Percentiles rank a stretch among this genome's conserved stretches.
Conservation (phyloP, 805 yeast species). For the Ogataea trehaloabstinens region DNA sequence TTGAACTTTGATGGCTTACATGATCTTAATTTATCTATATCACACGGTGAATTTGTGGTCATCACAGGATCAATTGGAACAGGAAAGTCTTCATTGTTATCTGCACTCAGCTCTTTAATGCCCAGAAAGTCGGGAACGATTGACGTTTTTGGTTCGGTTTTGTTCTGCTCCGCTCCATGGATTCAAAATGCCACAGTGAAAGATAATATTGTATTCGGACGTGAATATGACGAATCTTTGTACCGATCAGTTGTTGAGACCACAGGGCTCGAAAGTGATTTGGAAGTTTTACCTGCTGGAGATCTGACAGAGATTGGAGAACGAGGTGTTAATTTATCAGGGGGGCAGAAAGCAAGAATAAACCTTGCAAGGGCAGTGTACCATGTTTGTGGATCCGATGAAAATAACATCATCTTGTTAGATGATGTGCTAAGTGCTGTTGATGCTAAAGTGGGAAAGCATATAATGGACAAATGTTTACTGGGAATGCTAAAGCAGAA, state of each 20-base stretch:
- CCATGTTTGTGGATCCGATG: constrained; percentile 28
- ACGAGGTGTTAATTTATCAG: constrained; percentile 78
- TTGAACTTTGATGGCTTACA: constrained; percentile 40
- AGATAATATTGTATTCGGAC: constrained; percentile 72
- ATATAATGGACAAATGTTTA: constrained; percentile 58
- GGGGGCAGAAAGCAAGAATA: constrained; percentile 84
- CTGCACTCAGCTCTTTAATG: constrained; percentile 72
- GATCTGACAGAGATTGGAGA: constrained; percentile 83
- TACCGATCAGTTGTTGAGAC: constrained; percentile 56
- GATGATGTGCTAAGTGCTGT: constrained; percentile 73
- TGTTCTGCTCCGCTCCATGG: constrained; percentile 64
- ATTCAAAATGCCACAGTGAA: constrained; percentile 76
- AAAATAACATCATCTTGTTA: constrained; percentile 54
- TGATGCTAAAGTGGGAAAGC: constrained; percentile 66
- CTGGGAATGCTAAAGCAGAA: constrained; percentile 52
- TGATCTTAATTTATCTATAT: constrained; percentile 50
- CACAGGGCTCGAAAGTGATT: constrained; percentile 67
- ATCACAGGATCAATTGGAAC: constrained; percentile 67
- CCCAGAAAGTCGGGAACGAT: constrained; percentile 50
- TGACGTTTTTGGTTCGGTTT: constrained; percentile 49
- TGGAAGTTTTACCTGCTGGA: constrained; percentile 68
- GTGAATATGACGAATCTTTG: constrained; percentile 40
- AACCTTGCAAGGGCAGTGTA: constrained; percentile 70
- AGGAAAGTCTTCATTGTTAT: constrained; percentile 72
- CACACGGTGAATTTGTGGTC: constrained; percentile 68